Base-by-base conservation (phyloP, 1,284 basidiomycete species). In the Papiliotrema nemorosa region DNA sequence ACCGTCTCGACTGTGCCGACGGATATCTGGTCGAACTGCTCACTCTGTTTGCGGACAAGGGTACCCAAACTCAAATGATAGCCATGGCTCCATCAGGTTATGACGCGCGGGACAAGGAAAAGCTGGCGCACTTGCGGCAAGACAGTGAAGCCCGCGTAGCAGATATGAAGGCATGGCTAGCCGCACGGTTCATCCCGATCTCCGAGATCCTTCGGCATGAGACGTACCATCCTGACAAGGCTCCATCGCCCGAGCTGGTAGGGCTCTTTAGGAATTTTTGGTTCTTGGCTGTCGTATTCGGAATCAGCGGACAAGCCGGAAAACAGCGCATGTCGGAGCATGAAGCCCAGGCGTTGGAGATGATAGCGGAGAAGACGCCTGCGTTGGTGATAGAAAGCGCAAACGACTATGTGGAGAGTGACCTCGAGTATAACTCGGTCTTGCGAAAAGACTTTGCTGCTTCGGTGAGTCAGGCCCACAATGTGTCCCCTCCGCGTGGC, bases 341-440 rank as follows among this genome's bases (percentile, higher is more conserved):
- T 45, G 83, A 86, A 5, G 84, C 85, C 77, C 81, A 84, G 36
- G 86, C 88, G 2, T 79, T 97, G 21, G 79, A 81, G 24, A 82
- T 84, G 20, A 92, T 98, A 56, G 88, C 94, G 27, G 76, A 80
- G 31, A 93, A 92, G 74, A 93, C 93, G 1, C 96, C 94, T 1
- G 79, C 84, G 1, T 80, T 96, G 54, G 84, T 97, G 3, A 76
- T 87, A 26, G 91, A 94, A 68, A 84, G 84, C 53, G 82, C 87
- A 1, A 84, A 84, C 57, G 91, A 96, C 72, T 88, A 86, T 47
- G 82, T 92, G 33, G 85, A 86, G 29, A 90, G 88, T 63, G 90
- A 93, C 58, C 80, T 97, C 21, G 91, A 97, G 70, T 97, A 93
- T 72, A 94, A 92, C 70, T 87, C 90, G 7, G 86, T 94, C 26